These are phyloP conservation scores for Zasmidium citrigriseum DNA, from an alignment of 2,329 filamentous ascomycete species.

Conservation along the genomic window DNA sequence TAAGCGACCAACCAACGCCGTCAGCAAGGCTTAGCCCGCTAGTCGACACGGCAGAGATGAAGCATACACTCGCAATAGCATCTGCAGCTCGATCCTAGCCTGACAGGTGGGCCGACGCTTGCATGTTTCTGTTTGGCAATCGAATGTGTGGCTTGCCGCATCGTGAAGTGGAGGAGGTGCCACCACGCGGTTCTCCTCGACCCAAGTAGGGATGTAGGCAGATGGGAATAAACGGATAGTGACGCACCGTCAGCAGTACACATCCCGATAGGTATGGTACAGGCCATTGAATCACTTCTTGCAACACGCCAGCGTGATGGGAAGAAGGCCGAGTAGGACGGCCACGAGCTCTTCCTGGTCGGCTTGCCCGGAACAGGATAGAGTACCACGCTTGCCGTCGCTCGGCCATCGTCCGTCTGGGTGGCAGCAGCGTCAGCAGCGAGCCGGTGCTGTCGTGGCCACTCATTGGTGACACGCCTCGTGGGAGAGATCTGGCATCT, in stretches of 20 bases:
- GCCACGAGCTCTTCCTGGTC: neutral
- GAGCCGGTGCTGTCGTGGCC: neutral
- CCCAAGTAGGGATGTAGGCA: neutral
- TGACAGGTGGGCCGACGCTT: neutral
- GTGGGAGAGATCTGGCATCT: slow-evolving; percentile 3
- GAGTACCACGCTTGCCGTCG: neutral
- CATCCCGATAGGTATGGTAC: neutral
- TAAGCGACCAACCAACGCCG: neutral
- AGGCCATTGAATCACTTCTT: neutral
- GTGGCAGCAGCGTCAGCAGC: neutral
- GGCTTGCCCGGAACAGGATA: neutral
- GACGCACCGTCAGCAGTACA: neutral
- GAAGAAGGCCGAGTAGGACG: neutral
- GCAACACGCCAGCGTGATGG: neutral
- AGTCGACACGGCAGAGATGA: neutral
- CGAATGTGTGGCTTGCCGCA: neutral
- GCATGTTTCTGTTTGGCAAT: neutral
- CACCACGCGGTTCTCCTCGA: neutral
- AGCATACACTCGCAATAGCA: neutral
- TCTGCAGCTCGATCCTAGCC: neutral
- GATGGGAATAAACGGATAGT: neutral
- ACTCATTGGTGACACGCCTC: neutral
- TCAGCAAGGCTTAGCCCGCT: neutral
- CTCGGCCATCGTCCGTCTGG: neutral
- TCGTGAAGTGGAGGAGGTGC: slow-evolving; percentile 6